Conservation (phyloP, 179 eudicot species). For the Patellifolia procumbens region DNA sequence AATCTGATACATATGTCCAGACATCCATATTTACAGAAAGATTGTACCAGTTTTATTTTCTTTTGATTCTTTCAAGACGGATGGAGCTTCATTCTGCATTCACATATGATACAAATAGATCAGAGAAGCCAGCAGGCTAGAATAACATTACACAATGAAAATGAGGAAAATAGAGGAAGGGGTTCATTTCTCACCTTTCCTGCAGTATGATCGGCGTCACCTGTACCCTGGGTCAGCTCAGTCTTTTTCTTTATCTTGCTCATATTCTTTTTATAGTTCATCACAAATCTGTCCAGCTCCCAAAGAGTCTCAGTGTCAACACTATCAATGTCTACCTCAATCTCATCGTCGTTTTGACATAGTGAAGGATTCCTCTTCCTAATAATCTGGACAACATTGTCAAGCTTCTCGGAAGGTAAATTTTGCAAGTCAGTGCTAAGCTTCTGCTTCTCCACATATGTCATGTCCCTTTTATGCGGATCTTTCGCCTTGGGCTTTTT, state of each 20-base stretch:
- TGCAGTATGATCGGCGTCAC: slow-evolving; percentile 25
- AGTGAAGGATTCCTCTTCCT: slow-evolving; percentile 49
- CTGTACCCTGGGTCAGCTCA: slow-evolving; percentile 29
- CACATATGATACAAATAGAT: background rate
- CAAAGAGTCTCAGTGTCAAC: slow-evolving; percentile 54
- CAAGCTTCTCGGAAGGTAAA: slow-evolving; percentile 53
- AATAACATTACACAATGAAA: background rate
- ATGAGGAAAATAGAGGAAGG: background rate
- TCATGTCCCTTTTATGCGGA: slow-evolving; percentile 51
- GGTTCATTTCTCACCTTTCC: slow-evolving; percentile 32
- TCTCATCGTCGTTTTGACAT: slow-evolving; percentile 52
- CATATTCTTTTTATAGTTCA: slow-evolving; percentile 46
- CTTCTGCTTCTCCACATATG: slow-evolving; percentile 48
- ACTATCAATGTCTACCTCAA: slow-evolving; percentile 56
- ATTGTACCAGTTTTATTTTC: slow-evolving; percentile 47
- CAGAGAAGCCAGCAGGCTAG: slow-evolving; percentile 15
- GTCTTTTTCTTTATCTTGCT: slow-evolving; percentile 44
- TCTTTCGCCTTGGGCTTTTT: slow-evolving; percentile 55
- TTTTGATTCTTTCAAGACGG: slow-evolving; percentile 34
- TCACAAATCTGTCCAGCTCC: slow-evolving; percentile 55
- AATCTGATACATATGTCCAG: background rate
- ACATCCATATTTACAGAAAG: background rate
- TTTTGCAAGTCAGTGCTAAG: slow-evolving; percentile 48
- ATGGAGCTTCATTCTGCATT: slow-evolving; percentile 43
- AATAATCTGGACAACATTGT: slow-evolving; percentile 49